Conservation (phyloP, 352 stramenopile genomes). For the Pythium myriotylum region DNA sequence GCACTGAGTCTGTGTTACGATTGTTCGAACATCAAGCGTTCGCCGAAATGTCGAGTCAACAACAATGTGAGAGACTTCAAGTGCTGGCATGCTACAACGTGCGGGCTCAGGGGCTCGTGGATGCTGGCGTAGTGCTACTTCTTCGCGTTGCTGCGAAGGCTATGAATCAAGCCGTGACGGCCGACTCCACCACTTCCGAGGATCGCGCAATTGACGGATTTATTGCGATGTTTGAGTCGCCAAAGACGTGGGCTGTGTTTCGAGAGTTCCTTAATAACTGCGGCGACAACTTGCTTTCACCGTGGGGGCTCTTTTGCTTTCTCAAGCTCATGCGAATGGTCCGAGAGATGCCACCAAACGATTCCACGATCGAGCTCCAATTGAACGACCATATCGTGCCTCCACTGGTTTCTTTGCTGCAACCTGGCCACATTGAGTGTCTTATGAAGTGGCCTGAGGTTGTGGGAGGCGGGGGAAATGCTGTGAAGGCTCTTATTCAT, state of each 20-base stretch:
- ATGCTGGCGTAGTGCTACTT: constrained; percentile 65
- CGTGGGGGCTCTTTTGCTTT: constrained; percentile 84
- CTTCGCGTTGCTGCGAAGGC: constrained; percentile 64
- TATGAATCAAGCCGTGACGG: constrained; percentile 24
- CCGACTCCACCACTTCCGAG: neutral
- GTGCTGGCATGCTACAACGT: constrained; percentile 73
- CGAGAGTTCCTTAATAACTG: constrained; percentile 20
- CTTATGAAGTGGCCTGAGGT: constrained; percentile 80
- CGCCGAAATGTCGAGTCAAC: constrained; percentile 1
- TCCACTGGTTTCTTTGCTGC: constrained; percentile 58
- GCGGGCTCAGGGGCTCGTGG: constrained; percentile 61
- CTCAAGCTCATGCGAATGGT: constrained; percentile 81
- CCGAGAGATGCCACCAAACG: constrained; percentile 59
- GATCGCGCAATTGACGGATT: constrained; percentile 43
- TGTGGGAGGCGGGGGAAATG: constrained; percentile 74
- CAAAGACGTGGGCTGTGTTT: constrained; percentile 42
- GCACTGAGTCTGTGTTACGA: constrained; percentile 42
- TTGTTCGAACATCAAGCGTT: constrained; percentile 46
- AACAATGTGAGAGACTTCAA: constrained; percentile 37
- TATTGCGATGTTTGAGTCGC: constrained; percentile 48
- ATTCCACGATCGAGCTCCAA: constrained; percentile 41
- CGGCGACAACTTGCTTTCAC: constrained; percentile 72
- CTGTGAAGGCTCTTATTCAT: constrained; percentile 81
- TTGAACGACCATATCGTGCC: constrained; percentile 64
- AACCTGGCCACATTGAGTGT: constrained; percentile 57